A percentile compares a stretch with the other conserved stretches of the same genome.
Evolutionary conservation across 148 eudicot genomes (phyloP).

Genomic region (Rhododendron ovatum): DNA sequence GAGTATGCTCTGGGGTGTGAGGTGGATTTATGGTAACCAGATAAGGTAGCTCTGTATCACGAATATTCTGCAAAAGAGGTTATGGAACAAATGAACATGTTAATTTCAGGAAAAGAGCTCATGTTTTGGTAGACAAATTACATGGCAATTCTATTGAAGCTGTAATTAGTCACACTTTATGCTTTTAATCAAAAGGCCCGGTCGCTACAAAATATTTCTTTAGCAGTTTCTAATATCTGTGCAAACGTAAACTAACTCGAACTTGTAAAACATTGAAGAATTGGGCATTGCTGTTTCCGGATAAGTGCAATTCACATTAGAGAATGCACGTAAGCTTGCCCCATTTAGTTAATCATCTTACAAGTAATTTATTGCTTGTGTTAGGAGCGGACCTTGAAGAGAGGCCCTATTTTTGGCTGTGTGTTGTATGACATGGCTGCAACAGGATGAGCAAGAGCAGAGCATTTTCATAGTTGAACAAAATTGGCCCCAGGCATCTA

Average conservation of each 20-base stretch:
- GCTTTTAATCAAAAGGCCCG: neutral
- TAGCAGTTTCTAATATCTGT: neutral
- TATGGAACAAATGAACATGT: neutral
- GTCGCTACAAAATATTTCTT: neutral
- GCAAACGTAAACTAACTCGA: neutral
- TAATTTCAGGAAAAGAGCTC: slow-evolving; percentile 9
- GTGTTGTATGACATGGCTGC: neutral
- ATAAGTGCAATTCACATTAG: neutral
- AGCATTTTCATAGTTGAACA: neutral
- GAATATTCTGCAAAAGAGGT: slow-evolving; percentile 53
- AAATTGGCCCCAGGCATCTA: neutral
- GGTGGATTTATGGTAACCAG: slow-evolving; percentile 88
- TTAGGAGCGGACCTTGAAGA: neutral
- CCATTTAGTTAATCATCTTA: neutral
- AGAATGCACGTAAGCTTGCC: neutral
- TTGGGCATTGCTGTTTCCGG: neutral
- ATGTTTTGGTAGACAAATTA: neutral
- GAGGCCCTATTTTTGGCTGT: neutral
- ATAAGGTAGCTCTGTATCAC: slow-evolving; percentile 44
- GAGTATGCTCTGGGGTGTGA: slow-evolving; percentile 42
- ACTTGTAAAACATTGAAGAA: neutral
- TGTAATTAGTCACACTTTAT: neutral
- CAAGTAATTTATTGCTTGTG: neutral
- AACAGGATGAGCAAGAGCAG: neutral
- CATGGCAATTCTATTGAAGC: neutral